Conservation (phyloP, 2,329 filamentous ascomycete genomes). For the Cordyceps javanica region DNA sequence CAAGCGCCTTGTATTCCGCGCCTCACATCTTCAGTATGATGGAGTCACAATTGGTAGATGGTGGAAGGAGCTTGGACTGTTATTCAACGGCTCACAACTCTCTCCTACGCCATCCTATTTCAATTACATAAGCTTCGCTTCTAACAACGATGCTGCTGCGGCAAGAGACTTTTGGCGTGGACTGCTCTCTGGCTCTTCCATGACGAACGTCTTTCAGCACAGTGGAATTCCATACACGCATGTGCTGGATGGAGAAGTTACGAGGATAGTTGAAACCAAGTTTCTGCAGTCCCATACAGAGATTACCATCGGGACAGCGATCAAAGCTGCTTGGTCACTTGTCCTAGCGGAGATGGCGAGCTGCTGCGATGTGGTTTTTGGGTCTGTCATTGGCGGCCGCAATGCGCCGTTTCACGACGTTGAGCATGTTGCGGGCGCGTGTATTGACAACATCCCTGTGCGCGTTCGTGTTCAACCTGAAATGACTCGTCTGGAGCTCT, state of each 20-base stretch:
- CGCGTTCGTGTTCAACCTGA: background rate
- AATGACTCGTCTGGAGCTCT: background rate
- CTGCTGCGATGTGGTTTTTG: background rate
- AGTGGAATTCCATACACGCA: background rate
- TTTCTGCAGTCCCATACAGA: background rate
- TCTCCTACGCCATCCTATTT: background rate
- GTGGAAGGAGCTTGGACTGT: conserved; percentile 4
- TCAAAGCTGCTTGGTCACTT: background rate
- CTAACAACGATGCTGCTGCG: background rate
- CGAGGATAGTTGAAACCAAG: background rate
- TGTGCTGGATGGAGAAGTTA: background rate
- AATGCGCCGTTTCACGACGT: background rate
- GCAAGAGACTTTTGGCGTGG: background rate
- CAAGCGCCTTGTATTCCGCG: conserved; percentile 2
- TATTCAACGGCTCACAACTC: background rate
- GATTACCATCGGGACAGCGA: background rate
- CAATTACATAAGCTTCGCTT: background rate
- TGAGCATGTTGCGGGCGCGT: background rate
- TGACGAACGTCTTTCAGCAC: background rate
- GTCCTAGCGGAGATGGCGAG: background rate
- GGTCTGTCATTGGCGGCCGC: background rate
- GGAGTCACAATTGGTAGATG: background rate
- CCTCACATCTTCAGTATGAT: conserved; percentile 8
- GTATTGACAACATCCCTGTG: background rate
- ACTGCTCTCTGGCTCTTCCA: background rate